A percentile compares a stretch with the other conserved stretches of the same genome.
Evolutionary conservation across 2,329 filamentous ascomycete genomes (phyloP).

Genomic region (Diaporthe longicolla): DNA sequence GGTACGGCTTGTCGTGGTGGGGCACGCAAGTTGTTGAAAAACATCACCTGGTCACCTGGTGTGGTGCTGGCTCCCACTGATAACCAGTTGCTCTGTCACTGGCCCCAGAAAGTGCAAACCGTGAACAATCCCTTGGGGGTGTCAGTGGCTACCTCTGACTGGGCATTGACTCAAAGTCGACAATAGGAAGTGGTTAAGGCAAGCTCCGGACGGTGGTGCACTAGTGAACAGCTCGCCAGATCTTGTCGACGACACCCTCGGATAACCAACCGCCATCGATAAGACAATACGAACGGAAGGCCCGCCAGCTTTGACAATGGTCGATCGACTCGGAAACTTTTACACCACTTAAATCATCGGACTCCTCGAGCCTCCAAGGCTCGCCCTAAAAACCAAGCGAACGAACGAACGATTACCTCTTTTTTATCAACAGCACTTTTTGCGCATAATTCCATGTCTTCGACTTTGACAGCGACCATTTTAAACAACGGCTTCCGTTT

Average conservation of each 20-base stretch:
- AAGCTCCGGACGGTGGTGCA: background rate
- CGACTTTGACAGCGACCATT: slow-evolving; percentile 35
- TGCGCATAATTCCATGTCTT: slow-evolving; percentile 41
- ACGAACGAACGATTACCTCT: background rate
- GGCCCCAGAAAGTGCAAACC: slow-evolving; percentile 23
- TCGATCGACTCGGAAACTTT: slow-evolving; percentile 21
- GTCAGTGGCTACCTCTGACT: slow-evolving; percentile 30
- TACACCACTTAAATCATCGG: slow-evolving; percentile 10
- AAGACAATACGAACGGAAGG: slow-evolving; percentile 32
- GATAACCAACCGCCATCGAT: slow-evolving; percentile 31
- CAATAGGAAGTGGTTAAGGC: slow-evolving; percentile 31
- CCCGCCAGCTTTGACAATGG: slow-evolving; percentile 13
- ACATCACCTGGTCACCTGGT: background rate
- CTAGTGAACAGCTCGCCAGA: slow-evolving; percentile 7
- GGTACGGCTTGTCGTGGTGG: slow-evolving; percentile 20
- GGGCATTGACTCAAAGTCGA: slow-evolving; percentile 39
- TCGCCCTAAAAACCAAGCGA: slow-evolving; percentile 8
- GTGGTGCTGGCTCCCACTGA: slow-evolving; percentile 22
- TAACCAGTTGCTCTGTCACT: slow-evolving; percentile 14
- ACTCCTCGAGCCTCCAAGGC: slow-evolving; percentile 10
- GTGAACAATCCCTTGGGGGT: slow-evolving; percentile 22
- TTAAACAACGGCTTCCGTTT: slow-evolving; percentile 39
- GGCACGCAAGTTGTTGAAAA: slow-evolving; percentile 13
- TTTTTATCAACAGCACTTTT: background rate
- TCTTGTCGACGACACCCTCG: slow-evolving; percentile 11